Conservation (phyloP, 2,329 filamentous ascomycete genomes). For the Rhinocladiella mackenziei region DNA sequence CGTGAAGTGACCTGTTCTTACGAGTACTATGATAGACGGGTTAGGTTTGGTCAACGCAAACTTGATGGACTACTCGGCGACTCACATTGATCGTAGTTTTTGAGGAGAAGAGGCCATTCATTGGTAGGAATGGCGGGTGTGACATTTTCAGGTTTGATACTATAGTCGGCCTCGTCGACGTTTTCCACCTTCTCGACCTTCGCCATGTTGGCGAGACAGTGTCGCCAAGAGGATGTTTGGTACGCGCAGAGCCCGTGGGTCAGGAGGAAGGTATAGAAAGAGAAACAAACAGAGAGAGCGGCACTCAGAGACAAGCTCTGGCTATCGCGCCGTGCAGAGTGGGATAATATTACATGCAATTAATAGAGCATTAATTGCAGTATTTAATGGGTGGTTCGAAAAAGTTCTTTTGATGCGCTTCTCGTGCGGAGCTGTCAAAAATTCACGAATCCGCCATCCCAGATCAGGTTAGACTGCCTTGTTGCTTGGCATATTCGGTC, state of each 20-base stretch:
- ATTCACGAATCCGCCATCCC: slow-evolving; percentile 3
- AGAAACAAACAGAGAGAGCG: neutral
- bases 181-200: slow-evolving; percentile 47
- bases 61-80: slow-evolving; percentile 32
- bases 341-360: neutral
- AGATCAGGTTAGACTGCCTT: neutral
- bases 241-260: neutral
- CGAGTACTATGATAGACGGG: slow-evolving; percentile 59
- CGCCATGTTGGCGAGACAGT: slow-evolving; percentile 22
- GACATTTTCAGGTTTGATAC: slow-evolving; percentile 86
- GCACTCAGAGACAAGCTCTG: neutral
- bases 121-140: slow-evolving; percentile 77
- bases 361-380: neutral
- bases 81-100: slow-evolving; percentile 91
- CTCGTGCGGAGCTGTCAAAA: slow-evolving; percentile 10
- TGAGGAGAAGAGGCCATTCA: slow-evolving; percentile 87
- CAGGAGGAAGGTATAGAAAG: neutral
- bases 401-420: slow-evolving; percentile 10
- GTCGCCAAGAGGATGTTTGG: slow-evolving; percentile 3
- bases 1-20: slow-evolving; percentile 93
- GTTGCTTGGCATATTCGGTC: slow-evolving; percentile 8
- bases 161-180: slow-evolving; percentile 60
- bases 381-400: slow-evolving; percentile 4
- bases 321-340: neutral
- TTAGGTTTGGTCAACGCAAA: slow-evolving; percentile 4